phyloP scores from a whole-genome alignment of 441 rosid genomes.

The Euphorbia celastroides region DNA sequence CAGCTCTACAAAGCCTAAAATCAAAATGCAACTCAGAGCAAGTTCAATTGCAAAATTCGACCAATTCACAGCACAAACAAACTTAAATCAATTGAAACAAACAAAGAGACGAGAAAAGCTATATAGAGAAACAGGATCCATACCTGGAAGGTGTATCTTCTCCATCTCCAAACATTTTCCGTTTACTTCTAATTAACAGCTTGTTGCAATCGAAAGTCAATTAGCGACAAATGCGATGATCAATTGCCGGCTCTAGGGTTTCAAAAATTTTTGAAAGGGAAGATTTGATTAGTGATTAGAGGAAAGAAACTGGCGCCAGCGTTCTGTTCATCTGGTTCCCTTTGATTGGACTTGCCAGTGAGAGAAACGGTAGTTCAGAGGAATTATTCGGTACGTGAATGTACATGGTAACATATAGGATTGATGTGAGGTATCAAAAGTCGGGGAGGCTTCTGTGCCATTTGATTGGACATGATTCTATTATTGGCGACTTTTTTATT shows the following conservation, averaged over 20 bases:
- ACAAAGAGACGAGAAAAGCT: neutral
- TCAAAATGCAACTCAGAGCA: conserved; percentile 2
- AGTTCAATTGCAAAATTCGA: neutral
- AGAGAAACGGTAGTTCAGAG: neutral
- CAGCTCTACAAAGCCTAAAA: neutral
- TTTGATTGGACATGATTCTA: neutral
- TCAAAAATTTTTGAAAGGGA: neutral
- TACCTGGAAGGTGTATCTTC: conserved; percentile 69
- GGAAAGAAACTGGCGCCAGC: conserved; percentile 16
- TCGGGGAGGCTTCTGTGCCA: neutral
- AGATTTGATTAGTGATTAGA: conserved; percentile 9
- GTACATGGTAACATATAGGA: too few species aligned
- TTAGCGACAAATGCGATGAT: neutral
- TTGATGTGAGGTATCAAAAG: neutral
- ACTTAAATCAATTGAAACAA: neutral
- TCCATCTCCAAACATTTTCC: conserved; percentile 41
- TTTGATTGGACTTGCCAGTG: neutral
- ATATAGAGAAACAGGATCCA: neutral
- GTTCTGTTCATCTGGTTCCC: conserved; percentile 6
- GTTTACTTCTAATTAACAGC: neutral
- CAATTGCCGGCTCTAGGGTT: neutral
- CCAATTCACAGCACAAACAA: neutral
- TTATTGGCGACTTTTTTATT: neutral
- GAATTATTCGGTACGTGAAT: neutral
- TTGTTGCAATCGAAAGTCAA: neutral